A percentile compares a stretch with the other conserved stretches of the same genome.
Evolutionary conservation across 257 asterid species (phyloP).

Genomic region (Solanum etuberosum): DNA sequence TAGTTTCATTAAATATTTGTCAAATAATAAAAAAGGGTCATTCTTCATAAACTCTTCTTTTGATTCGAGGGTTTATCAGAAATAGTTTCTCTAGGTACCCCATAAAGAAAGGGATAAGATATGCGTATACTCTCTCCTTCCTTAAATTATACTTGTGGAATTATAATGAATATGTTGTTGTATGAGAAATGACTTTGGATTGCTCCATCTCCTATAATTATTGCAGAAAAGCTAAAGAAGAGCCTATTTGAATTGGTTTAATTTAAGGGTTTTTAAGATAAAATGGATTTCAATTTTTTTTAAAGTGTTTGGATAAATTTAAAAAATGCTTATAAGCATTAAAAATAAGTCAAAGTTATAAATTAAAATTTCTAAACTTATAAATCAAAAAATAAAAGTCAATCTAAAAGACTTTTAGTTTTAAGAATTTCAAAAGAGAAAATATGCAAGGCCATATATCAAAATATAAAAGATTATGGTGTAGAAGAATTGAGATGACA

Average conservation of each 20-base stretch:
- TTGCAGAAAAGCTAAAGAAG: background rate
- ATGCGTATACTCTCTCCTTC: accelerated
- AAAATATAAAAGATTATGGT: background rate
- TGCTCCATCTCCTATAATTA: background rate
- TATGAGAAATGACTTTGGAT: background rate
- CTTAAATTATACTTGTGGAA: too few species aligned
- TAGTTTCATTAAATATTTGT: too few species aligned
- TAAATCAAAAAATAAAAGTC: background rate
- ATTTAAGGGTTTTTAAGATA: too few species aligned
- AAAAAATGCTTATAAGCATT: too few species aligned
- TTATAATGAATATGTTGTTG: too few species aligned
- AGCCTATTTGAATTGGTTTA: background rate
- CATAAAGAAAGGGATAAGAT: too few species aligned
- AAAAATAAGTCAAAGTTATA: too few species aligned
- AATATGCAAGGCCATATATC: background rate
- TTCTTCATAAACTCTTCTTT: too few species aligned
- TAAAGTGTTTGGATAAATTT: too few species aligned
- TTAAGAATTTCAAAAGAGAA: background rate
- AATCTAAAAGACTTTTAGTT: background rate
- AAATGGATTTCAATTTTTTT: too few species aligned
- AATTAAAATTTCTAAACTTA: too few species aligned
- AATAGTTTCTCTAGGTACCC: accelerated
- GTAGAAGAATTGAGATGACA: background rate
- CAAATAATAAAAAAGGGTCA: background rate
- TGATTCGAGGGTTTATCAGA: too few species aligned